Percentiles rank a stretch among this genome's conserved stretches.
phyloP scores from a whole-genome alignment of 306 rosid genomes.

The Cucumis melo region DNA sequence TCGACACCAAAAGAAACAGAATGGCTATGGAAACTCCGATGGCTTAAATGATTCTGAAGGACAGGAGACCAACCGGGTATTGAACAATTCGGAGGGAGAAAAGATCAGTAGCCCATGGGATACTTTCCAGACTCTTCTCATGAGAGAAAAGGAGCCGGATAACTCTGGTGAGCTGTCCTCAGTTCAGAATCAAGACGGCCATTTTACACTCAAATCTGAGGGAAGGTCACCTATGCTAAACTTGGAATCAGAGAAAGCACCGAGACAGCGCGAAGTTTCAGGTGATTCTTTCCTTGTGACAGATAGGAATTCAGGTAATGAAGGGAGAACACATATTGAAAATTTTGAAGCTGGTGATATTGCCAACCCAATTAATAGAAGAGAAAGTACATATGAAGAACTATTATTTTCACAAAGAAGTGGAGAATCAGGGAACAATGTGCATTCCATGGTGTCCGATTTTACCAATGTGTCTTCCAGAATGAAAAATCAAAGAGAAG shows the following conservation, averaged over 20 bases:
- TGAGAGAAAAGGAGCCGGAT: constrained; percentile 50
- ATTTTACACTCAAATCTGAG: constrained; percentile 21
- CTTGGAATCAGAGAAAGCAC: constrained; percentile 22
- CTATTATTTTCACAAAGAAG: constrained; percentile 37
- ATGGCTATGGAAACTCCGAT: constrained; percentile 20
- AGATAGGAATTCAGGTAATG: constrained; percentile 21
- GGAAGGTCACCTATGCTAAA: constrained; percentile 27
- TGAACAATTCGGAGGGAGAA: constrained; percentile 20
- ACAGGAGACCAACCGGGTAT: constrained; percentile 9
- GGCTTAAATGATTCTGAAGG: constrained; percentile 24
- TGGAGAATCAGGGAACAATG: constrained; percentile 29
- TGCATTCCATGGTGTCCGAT: constrained; percentile 21
- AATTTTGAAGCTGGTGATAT: constrained; percentile 41
- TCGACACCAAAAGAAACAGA: constrained; percentile 39
- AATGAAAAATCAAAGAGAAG: constrained; percentile 39
- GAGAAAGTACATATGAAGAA: constrained; percentile 31
- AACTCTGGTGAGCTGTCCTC: constrained; percentile 21
- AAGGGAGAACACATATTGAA: constrained; percentile 16
- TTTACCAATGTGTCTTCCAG: constrained; percentile 22
- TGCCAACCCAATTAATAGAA: constrained; percentile 24
- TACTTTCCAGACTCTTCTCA: constrained; percentile 85
- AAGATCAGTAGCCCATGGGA: constrained; percentile 58
- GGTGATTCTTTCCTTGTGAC: constrained; percentile 55
- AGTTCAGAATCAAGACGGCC: constrained; percentile 32
- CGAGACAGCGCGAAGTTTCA: constrained; percentile 33